phyloP scores from a whole-genome alignment of 176 grass and related monocot genomes.

The Sorghum bicolor region DNA sequence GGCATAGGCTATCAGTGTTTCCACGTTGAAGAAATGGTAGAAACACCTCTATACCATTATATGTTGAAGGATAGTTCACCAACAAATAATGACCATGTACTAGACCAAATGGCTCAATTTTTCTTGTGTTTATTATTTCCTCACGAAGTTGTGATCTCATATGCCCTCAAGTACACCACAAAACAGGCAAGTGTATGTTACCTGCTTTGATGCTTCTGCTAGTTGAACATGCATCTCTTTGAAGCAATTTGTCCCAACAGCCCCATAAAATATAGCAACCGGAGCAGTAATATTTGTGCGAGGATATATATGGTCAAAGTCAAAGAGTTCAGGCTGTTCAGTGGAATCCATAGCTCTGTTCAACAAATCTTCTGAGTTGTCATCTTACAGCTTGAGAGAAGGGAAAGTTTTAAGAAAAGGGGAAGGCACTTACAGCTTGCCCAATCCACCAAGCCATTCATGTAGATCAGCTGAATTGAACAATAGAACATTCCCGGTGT shows the following conservation, averaged over 20 bases:
- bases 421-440: conserved; percentile 47
- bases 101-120: not conserved
- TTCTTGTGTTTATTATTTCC: conserved; percentile 14
- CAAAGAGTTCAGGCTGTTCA: conserved; percentile 78
- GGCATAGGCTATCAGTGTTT: conserved; percentile 14
- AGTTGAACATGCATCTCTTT: conserved; percentile 77
- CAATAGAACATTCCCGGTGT: conserved; percentile 63
- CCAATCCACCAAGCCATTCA: conserved; percentile 64
- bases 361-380: conserved; percentile 36
- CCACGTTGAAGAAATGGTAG: not conserved
- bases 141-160: not conserved
- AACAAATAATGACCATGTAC: not conserved
- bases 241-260: conserved; percentile 96
- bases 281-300: conserved; percentile 52
- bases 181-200: conserved; percentile 28
- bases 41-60: conserved; percentile 1
- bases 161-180: not conserved
- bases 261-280: conserved; percentile 81
- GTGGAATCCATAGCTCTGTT: conserved; percentile 52
- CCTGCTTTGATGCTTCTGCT: conserved; percentile 78
- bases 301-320: conserved; percentile 89
- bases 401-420: not conserved
- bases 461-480: conserved; percentile 60
- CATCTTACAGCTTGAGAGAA: conserved; percentile 23
- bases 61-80: conserved; percentile 14